Evolutionary conservation across 116 monocot genomes (phyloP).

Genomic region (Iris pallida): DNA sequence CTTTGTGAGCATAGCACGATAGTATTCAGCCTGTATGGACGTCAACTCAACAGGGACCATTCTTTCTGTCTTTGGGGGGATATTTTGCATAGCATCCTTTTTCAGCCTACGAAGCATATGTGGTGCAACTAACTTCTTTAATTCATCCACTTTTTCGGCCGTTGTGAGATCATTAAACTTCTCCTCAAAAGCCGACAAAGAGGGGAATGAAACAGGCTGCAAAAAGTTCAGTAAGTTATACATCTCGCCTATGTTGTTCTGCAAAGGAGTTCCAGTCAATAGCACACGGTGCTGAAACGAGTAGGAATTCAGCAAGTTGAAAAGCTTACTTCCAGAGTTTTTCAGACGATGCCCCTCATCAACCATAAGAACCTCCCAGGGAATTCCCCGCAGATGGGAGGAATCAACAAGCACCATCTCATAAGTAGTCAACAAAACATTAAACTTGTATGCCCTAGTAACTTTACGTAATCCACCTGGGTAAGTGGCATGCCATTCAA

Average conservation of each 20-base stretch:
- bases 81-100: slow-evolving; percentile 96
- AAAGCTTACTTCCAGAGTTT: slow-evolving; percentile 91
- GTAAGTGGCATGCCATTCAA: slow-evolving; percentile 84
- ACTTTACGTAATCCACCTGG: slow-evolving; percentile 22
- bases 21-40: slow-evolving; percentile 93
- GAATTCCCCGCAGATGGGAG: slow-evolving; percentile 66
- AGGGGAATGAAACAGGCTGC: slow-evolving; percentile 89
- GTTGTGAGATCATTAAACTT: slow-evolving; percentile 91
- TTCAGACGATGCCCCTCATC: slow-evolving; percentile 98
- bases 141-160: slow-evolving; percentile 89
- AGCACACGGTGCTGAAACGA: slow-evolving; percentile 90
- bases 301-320: slow-evolving; percentile 78
- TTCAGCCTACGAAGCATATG: slow-evolving; percentile 96
- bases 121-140: slow-evolving; percentile 94
- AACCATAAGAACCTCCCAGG: slow-evolving; percentile 96
- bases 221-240: slow-evolving; percentile 90
- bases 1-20: slow-evolving; percentile 94
- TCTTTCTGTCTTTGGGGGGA: slow-evolving; percentile 93
- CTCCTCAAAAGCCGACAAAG: slow-evolving; percentile 85
- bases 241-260: slow-evolving; percentile 98
- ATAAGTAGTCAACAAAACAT: slow-evolving; percentile 94
- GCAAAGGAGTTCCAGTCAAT: slow-evolving; percentile 93
- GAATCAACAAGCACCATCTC: slow-evolving; percentile 97
- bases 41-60: slow-evolving; percentile 95
- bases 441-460: slow-evolving; percentile 71